phyloP scores from a whole-genome alignment of 495 filamentous ascomycete species.

The Aspergillus homomorphus region DNA sequence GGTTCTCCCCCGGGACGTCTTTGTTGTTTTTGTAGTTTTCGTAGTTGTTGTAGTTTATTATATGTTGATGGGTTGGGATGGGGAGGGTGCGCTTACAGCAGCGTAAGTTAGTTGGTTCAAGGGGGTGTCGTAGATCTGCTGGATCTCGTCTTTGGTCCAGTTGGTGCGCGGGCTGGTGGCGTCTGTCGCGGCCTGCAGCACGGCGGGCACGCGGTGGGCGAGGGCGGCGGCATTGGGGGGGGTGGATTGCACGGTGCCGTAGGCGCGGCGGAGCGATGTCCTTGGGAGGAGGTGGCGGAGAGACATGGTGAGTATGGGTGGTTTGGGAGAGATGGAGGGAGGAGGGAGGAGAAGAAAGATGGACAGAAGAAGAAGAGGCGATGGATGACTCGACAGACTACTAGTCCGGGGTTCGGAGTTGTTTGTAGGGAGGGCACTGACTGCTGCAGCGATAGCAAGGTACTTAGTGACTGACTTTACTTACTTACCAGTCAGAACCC shows the following conservation, averaged over 20 bases:
- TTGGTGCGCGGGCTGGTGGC: constrained; percentile 58
- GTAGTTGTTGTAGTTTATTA: too few species aligned
- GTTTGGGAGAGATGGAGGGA: not conserved
- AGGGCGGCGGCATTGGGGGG: constrained; percentile 29
- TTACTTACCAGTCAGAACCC: not conserved
- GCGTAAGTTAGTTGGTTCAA: constrained; percentile 73
- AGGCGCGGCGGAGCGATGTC: constrained; percentile 32
- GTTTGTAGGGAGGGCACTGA: not conserved
- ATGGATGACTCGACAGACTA: not conserved
- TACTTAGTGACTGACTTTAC: not conserved
- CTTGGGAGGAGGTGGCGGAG: constrained; percentile 28
- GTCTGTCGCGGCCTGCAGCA: constrained; percentile 52
- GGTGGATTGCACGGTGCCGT: constrained; percentile 44
- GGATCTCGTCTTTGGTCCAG: constrained; percentile 77
- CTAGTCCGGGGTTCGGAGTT: not conserved
- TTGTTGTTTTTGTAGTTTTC: too few species aligned
- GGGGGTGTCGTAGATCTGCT: constrained; percentile 71
- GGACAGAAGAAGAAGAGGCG: not conserved
- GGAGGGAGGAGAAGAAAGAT: not conserved
- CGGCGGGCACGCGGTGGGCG: constrained; percentile 34
- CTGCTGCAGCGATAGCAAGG: not conserved
- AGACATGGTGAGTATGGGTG: constrained; percentile 25
- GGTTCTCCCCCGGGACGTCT: too few species aligned
- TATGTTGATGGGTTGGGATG: not conserved
- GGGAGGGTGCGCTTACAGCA: constrained; percentile 50